Conservation (phyloP, 2,329 filamentous ascomycete species). For the Claviceps africana region DNA sequence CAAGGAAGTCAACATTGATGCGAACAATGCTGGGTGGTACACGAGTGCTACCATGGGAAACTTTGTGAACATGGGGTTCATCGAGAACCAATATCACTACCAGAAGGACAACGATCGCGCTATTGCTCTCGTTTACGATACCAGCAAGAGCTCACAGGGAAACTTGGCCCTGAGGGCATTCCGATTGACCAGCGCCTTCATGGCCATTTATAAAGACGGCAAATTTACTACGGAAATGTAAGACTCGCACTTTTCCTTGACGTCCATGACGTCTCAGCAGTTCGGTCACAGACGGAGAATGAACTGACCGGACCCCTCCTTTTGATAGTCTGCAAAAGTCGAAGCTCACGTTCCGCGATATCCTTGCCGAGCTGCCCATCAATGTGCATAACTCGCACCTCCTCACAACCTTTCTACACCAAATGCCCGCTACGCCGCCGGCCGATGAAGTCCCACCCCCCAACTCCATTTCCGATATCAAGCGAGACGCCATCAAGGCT, state of each 20-base stretch:
- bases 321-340: constrained; percentile 72
- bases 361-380: constrained; percentile 80
- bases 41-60: constrained; percentile 98
- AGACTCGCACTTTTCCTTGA: constrained; percentile 15
- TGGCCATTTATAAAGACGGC: constrained; percentile 85
- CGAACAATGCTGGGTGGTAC: constrained; percentile 97
- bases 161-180: constrained; percentile 82
- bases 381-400: constrained; percentile 94
- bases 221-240: constrained; percentile 97
- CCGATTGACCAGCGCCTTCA: constrained; percentile 74
- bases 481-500: constrained; percentile 44
- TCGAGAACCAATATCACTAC: constrained; percentile 97
- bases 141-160: constrained; percentile 87
- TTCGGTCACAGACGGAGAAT: background rate
- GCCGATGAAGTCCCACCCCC: constrained; percentile 61
- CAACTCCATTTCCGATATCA: constrained; percentile 63
- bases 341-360: constrained; percentile 85
- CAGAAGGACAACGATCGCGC: constrained; percentile 88
- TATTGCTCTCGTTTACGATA: constrained; percentile 84
- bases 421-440: constrained; percentile 55
- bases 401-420: constrained; percentile 87
- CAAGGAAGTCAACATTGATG: constrained; percentile 95
- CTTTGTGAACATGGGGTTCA: constrained; percentile 86
- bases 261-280: background rate
- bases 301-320: background rate